Percentiles rank a stretch among this genome's conserved stretches.
Evolutionary conservation across 306 rosid genomes (phyloP).

Genomic region (Quercus dentata): DNA sequence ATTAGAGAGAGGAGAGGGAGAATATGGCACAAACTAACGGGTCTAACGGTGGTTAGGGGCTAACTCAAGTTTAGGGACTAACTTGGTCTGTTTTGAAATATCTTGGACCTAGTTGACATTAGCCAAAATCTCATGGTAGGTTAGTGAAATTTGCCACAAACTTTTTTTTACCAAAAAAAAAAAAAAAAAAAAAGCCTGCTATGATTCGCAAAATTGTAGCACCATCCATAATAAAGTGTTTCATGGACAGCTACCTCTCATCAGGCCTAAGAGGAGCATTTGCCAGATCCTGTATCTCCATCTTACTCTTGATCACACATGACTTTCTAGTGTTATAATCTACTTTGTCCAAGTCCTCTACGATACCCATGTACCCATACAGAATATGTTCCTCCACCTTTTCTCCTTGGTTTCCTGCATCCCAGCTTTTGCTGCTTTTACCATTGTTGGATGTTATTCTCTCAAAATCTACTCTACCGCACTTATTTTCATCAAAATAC

Average conservation of each 20-base stretch:
- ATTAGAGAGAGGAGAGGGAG: no score
- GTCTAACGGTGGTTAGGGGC: no score
- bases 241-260: constrained; percentile 23
- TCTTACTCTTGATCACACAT: constrained; percentile 74
- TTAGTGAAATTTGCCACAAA: no score
- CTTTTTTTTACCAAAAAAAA: not conserved
- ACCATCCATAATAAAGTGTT: not conserved
- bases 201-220: not conserved
- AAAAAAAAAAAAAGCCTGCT: not conserved
- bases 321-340: constrained; percentile 58
- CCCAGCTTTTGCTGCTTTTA: constrained; percentile 2
- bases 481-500: constrained; percentile 25
- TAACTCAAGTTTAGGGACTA: no score
- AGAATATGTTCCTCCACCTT: constrained; percentile 51
- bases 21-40: no score
- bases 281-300: constrained; percentile 75
- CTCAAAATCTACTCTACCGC: constrained; percentile 45
- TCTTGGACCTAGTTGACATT: rapidly evolving
- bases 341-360: constrained; percentile 75
- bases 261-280: constrained; percentile 72
- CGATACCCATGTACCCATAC: constrained; percentile 75
- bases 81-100: no score
- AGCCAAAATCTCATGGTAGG: no score
- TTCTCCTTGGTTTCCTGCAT: constrained; percentile 16
- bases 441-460: constrained; percentile 8